These are phyloP conservation scores for Calonectria pseudoturangicola DNA, from an alignment of 2,329 filamentous ascomycete genomes.

Conservation along the genomic window DNA sequence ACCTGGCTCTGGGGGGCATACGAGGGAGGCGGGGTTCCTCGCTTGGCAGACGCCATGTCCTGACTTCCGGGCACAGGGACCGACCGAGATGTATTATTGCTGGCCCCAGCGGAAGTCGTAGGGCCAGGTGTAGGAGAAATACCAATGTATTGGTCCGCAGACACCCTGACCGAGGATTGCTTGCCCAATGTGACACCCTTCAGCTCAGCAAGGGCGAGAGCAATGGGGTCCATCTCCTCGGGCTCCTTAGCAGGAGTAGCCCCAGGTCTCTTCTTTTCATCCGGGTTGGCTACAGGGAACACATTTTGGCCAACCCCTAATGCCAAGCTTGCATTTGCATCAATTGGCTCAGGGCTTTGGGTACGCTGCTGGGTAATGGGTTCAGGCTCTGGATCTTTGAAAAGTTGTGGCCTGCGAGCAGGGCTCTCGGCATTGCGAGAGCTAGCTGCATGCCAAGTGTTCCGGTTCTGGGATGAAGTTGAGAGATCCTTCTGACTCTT, in stretches of 20 bases:
- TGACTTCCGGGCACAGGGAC: conserved; percentile 75
- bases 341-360: conserved; percentile 87
- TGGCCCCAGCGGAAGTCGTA: conserved; percentile 61
- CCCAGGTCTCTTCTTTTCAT: conserved; percentile 68
- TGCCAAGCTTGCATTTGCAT: conserved; percentile 93
- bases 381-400: conserved; percentile 60
- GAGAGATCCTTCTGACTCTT: conserved; percentile 88
- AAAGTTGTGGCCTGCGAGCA: conserved; percentile 63
- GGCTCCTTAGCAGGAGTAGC: conserved; percentile 60
- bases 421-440: conserved; percentile 55
- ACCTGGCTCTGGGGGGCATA: conserved; percentile 82
- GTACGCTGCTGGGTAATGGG: conserved; percentile 65
- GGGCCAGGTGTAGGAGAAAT: conserved; percentile 87
- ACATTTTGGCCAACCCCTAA: conserved; percentile 97
- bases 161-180: conserved; percentile 86
- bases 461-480: conserved; percentile 66
- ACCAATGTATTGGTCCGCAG: conserved; percentile 97
- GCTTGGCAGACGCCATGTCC: conserved; percentile 72
- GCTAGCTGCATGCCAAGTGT: conserved; percentile 74
- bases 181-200: conserved; percentile 88
- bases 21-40: conserved; percentile 89
- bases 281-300: conserved; percentile 90
- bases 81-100: conserved; percentile 61
- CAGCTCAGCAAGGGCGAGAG: conserved; percentile 91
- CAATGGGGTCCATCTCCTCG: conserved; percentile 90